Base-by-base conservation (phyloP, 2,329 filamentous ascomycete genomes). In the Aureobasidium lini region DNA sequence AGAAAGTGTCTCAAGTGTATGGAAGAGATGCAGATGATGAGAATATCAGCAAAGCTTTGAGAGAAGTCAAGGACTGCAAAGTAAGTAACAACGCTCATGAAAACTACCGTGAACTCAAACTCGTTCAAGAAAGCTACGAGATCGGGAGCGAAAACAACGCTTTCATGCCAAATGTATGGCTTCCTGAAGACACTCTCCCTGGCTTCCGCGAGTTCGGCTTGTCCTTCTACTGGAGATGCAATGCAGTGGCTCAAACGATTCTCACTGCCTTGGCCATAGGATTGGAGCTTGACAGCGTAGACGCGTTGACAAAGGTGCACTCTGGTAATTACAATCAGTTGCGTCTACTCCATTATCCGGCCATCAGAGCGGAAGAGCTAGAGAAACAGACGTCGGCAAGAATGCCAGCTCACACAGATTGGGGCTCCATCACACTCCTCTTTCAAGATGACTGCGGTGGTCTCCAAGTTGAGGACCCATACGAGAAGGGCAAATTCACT, bases 91-190 rank as follows among this genome's bases (percentile, higher is more conserved):
- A 46, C 6, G 7, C 5, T 23, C 23, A 8, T 46, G n/a, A 23
- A 11, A 28, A 44, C 29, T 18, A 23, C 29, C 16, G 28, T 7
- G 10, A 15, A 23, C 34, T 29, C 13, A 28, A 7, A 28, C 56
- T n/a, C 23, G 48, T 31, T 18, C 18, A 60, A 62, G 68, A 72
- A 67, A 76, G 73, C 34, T 77, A 77, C 58, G 78, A 80, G 50
- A 73, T 79, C 15, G 78, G 78, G 9, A 75, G 73, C 52, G 71
- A 76, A 39, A 58, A 71, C 7, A 76, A 79, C 60, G 64, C 67
- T 4, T 68, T 74, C 1, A 73, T 76, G 59, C 71, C 73, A 29
- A 80, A 81, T 61, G 74, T 77, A 37, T 80, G 78, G 78, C 67
- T 79, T 0, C 76, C 76, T 0, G 75, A 79, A 4, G 66, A 72